Evolutionary conservation across 257 asterid species (phyloP), one percentile per base, ranked within the genome.

Genomic region (Lavandula angustifolia): DNA sequence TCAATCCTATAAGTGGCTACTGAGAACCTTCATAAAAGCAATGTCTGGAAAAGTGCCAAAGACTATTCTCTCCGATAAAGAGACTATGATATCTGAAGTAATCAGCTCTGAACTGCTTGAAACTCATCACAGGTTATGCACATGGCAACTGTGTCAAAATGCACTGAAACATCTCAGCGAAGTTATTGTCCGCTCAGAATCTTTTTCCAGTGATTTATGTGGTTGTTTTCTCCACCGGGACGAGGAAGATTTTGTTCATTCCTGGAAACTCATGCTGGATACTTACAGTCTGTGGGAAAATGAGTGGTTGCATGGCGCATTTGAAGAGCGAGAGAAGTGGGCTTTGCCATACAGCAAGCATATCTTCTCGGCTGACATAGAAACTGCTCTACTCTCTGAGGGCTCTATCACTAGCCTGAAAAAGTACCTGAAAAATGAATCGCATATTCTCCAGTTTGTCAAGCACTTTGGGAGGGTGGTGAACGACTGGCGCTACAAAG

Each of bases 401-500:
- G 73, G 67, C 68, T 72, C 84, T 14, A 47, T 68, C 38, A 43
- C 80, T 17, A 78, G 67, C 77, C 75, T 81, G 69, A 74, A 59
- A 53, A 83, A 75, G 68, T 74, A 78, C 65, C 75, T 76, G 13
- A 83, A 78, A 55, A 73, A 61, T 4, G 81, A 76, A 60, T 72
- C 82, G 5, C 79, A 72, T 35, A 70, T 78, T 52, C 81, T 78
- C 71, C 84, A 78, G 66, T 81, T 67, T 50, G 75, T 76, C 72
- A 83, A 83, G 79, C 82, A 83, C 54, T 78, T 83, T 14, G 85
- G 84, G 11, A 80, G 78, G 73, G 72, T 69, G 78, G 76, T 76
- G 63, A 83, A 69, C 2, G 87, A 83, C 29, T 81, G 81, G 84
- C 87, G 86, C 54, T 80, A 76, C 82, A 81, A 73, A 72, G 89